phyloP scores from a whole-genome alignment of 2,329 filamentous ascomycete genomes.

The Xylariales sp. region DNA sequence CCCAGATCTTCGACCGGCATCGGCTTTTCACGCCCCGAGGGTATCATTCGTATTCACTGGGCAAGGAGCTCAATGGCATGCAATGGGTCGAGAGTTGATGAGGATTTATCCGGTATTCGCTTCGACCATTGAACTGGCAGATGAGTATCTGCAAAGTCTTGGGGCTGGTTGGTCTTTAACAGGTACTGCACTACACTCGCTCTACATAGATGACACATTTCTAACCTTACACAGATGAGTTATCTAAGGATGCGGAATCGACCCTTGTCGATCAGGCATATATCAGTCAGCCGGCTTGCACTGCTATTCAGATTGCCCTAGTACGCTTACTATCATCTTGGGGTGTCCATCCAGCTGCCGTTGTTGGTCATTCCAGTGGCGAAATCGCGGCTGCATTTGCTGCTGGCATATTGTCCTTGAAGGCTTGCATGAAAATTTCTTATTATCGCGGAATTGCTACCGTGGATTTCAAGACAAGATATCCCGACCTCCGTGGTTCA shows the following conservation, averaged over 20 bases:
- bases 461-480: slow-evolving; percentile 4
- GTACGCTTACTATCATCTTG: slow-evolving; percentile 5
- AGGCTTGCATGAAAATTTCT: slow-evolving; percentile 17
- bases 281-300: background rate
- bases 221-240: background rate
- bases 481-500: slow-evolving; percentile 11
- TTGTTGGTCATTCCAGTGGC: slow-evolving; percentile 21
- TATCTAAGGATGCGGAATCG: background rate
- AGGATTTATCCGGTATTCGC: slow-evolving; percentile 3
- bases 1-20: background rate
- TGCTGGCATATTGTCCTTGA: slow-evolving; percentile 16
- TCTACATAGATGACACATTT: too few species aligned
- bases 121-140: background rate
- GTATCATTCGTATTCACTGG: slow-evolving; percentile 11
- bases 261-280: background rate
- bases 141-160: background rate
- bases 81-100: slow-evolving; percentile 10
- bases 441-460: slow-evolving; percentile 12
- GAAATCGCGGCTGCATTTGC: slow-evolving; percentile 34
- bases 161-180: slow-evolving; percentile 1
- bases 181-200: too few species aligned
- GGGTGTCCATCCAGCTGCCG: slow-evolving; percentile 13
- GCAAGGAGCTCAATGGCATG: slow-evolving; percentile 14
- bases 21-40: background rate
- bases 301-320: slow-evolving; percentile 2